A percentile compares a stretch with the other conserved stretches of the same genome.
Evolutionary conservation across 1,284 basidiomycete species (phyloP).

Genomic region (Tilletiaria anomala): DNA sequence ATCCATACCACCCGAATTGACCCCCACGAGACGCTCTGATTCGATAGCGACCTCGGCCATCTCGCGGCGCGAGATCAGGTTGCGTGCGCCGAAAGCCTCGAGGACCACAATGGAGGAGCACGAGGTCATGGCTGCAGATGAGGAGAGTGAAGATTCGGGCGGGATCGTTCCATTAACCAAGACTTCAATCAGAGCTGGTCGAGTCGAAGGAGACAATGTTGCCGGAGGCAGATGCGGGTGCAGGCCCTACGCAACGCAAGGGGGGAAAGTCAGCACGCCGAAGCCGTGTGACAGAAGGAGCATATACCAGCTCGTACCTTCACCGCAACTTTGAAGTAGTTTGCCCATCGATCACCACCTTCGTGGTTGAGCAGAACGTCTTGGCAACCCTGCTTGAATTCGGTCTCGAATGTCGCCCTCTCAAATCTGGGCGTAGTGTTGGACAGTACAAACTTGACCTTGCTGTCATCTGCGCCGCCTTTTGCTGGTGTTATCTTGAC

Average conservation of each 20-base stretch:
- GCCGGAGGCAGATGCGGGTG: conserved; percentile 22
- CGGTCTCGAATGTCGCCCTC: conserved; percentile 12
- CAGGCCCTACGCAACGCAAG: conserved; percentile 18
- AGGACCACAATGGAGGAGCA: conserved; percentile 29
- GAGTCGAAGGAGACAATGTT: conserved; percentile 3
- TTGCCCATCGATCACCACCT: conserved; percentile 32
- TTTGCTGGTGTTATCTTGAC: conserved; percentile 10
- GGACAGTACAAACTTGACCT: conserved; percentile 10
- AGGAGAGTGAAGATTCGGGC: conserved; percentile 27
- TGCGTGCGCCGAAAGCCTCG: conserved; percentile 24
- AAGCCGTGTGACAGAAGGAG: neutral
- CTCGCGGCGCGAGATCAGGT: conserved; percentile 18
- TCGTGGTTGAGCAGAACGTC: conserved; percentile 17
- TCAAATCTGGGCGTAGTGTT: conserved; percentile 25
- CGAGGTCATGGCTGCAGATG: conserved; percentile 34
- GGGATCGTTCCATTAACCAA: conserved; percentile 35
- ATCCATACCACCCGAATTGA: conserved; percentile 38
- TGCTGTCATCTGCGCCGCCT: conserved; percentile 2
- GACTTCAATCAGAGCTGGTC: conserved; percentile 19
- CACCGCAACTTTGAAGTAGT: conserved; percentile 37
- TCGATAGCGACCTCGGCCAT: conserved; percentile 36
- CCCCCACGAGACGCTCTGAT: conserved; percentile 26
- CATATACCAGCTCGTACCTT: conserved; percentile 7
- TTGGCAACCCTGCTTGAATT: conserved; percentile 7
- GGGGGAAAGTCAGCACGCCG: neutral